Evolutionary conservation across 1,139 yeast species (phyloP), one percentile per base, ranked within the genome.

Genomic region (Candida glucosophila): DNA sequence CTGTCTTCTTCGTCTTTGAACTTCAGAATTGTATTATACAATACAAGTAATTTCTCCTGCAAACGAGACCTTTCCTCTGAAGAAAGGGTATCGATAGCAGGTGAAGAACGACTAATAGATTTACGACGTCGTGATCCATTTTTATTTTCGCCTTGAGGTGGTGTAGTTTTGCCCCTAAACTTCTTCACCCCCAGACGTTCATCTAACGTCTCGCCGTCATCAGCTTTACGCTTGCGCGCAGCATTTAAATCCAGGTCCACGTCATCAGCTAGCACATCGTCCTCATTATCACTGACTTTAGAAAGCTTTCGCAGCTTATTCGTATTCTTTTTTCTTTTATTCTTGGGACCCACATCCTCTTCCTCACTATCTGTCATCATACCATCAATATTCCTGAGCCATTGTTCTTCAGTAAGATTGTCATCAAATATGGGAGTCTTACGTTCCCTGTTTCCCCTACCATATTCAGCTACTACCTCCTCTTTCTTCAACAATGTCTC

Each of bases 391-490:
- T 72, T 71, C 41, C 56, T 63, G 33, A 80, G 55, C 90, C 90
- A 80, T 48, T 79, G 86, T 33, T 77, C 88, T 49, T 80, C 92
- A 4, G 85, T 71, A 39, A 79, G 52, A 33, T 77, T 71, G 43
- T 78, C 88, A 37, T 77, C 82, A 41, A 79, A 79, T 5, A 55
- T 52, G 2, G 68, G 66, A 5, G 62, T 56, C 44, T 76, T 77
- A 25, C 82, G 68, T 42, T 77, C 83, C 49, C 88, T 67, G 14
- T 67, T 69, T 26, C 79, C 79, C 45, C 82, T 67, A 6, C 76
- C 77, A 29, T 71, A 68, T 15, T 65, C 76, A 24, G 65, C 68
- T 17, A 47, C 33, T n/a, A 49, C 40, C 29, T 63, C 67, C 28
- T 66, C 70, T 26, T 63, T 57, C 39, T 71, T 68, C 28, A 66